phyloP scores from a whole-genome alignment of 2,329 filamentous ascomycete genomes.

The Chrysosporium queenslandicum region DNA sequence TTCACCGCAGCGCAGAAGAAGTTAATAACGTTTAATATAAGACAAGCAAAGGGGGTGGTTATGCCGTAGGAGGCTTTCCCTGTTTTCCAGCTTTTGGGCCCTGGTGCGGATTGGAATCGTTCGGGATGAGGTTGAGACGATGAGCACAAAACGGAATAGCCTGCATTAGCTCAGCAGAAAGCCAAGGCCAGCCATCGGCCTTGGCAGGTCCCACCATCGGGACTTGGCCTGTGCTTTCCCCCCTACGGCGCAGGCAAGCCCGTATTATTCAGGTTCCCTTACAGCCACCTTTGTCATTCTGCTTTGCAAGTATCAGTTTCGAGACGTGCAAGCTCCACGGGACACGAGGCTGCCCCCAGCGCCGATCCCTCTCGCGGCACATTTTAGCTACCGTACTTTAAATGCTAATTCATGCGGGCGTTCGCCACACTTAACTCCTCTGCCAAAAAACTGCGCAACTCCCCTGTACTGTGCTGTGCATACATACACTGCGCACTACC shows the following conservation, averaged over 20 bases:
- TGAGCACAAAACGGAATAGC: not conserved
- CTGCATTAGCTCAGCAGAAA: not conserved
- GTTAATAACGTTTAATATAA: not conserved
- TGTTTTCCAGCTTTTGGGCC: not conserved
- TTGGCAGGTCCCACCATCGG: constrained; percentile 6
- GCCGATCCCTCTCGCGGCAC: not conserved
- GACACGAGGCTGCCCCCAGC: constrained; percentile 5
- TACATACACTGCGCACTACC: no score
- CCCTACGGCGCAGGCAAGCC: no score
- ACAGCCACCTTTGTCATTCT: not conserved
- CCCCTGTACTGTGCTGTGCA: not conserved
- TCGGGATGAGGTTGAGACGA: not conserved
- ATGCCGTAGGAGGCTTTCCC: not conserved
- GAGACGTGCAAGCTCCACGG: not conserved
- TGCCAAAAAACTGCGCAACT: not conserved
- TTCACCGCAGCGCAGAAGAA: not conserved
- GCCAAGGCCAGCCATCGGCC: not conserved
- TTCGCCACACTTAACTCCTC: constrained; percentile 6
- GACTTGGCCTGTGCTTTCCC: constrained; percentile 11
- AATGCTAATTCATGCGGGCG: not conserved
- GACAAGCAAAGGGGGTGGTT: not conserved
- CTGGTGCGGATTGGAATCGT: not conserved
- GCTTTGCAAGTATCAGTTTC: not conserved
- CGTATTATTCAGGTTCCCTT: not conserved
- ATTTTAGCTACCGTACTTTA: constrained; percentile 8